phyloP scores from a whole-genome alignment of 2,329 filamentous ascomycete species.

The Botrytis elliptica region DNA sequence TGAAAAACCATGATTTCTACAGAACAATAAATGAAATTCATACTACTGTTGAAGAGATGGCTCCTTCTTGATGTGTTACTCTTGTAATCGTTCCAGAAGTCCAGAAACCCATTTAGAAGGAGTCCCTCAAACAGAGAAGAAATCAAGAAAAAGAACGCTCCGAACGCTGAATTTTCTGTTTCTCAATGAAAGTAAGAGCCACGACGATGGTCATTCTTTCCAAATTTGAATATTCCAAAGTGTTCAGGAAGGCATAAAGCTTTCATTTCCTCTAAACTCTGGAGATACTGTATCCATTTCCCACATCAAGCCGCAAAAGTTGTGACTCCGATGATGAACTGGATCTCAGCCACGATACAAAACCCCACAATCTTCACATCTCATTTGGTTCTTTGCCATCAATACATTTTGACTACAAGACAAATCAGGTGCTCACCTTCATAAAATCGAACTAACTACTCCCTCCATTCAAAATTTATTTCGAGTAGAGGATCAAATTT shows the following conservation, averaged over 20 bases:
- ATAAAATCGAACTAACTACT: not conserved
- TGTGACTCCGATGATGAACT: not conserved
- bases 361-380: not conserved
- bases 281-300: not conserved
- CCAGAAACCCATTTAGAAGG: not conserved
- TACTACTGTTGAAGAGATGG: not conserved
- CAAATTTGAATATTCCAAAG: not conserved
- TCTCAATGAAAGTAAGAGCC: not conserved
- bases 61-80: not conserved
- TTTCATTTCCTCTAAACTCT: not conserved
- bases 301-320: not conserved
- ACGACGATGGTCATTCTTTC: not conserved
- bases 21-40: not conserved
- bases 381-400: not conserved
- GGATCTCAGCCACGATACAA: not conserved
- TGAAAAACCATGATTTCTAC: not conserved
- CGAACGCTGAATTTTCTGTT: fast-evolving
- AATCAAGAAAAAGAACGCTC: not conserved
- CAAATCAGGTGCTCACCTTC: not conserved
- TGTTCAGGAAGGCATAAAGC: not conserved
- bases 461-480: not conserved
- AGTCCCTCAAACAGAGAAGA: not conserved
- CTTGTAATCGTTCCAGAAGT: not conserved
- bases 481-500: not conserved
- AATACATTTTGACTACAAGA: not conserved